A percentile compares a stretch with the other conserved stretches of the same genome.
These are phyloP conservation scores for Ottelia alismoides DNA, from an alignment of 106 monocot species.

Conservation along the genomic window DNA sequence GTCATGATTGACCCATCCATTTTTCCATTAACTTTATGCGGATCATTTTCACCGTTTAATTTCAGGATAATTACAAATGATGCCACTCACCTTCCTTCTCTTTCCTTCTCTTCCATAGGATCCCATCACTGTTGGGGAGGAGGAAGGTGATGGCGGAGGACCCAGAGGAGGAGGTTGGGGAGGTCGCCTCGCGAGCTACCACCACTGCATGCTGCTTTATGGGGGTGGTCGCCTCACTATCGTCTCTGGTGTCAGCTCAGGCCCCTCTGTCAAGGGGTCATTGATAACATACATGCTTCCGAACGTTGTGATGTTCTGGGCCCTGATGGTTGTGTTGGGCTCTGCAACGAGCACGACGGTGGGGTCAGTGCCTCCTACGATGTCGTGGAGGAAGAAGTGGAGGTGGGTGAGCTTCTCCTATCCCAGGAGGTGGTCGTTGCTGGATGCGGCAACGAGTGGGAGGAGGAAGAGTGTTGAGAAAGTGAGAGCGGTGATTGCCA, in stretches of 20 bases:
- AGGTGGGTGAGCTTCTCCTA: conserved; percentile 5
- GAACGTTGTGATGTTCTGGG: not conserved
- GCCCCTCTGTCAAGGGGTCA: conserved; percentile 4
- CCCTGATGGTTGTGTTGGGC: not conserved
- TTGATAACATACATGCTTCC: conserved; percentile 5
- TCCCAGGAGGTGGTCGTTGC: too few relatives aligned
- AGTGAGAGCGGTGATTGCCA: too few relatives aligned
- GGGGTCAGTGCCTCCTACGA: not conserved
- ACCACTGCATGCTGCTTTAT: conserved; percentile 6
- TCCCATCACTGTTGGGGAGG: too few relatives aligned
- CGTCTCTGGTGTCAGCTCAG: not conserved
- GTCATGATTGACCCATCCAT: too few relatives aligned
- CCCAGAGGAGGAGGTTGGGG: too few relatives aligned
- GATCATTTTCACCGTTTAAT: too few relatives aligned
- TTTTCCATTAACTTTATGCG: too few relatives aligned
- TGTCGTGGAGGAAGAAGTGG: conserved; percentile 17
- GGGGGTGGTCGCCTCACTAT: conserved; percentile 7
- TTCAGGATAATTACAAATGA: conserved; percentile 5
- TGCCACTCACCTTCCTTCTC: conserved; percentile 10
- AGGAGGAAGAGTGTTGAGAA: not conserved
- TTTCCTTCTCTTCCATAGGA: not conserved
- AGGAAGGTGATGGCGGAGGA: too few relatives aligned
- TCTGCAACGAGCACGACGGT: conserved; percentile 8
- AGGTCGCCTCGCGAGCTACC: conserved; percentile 14
- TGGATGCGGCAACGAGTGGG: too few relatives aligned